Evolutionary conservation across 2,329 filamentous ascomycete genomes (phyloP), one percentile per base, ranked within the genome.

Genomic region (Arachnomyces sp.): DNA sequence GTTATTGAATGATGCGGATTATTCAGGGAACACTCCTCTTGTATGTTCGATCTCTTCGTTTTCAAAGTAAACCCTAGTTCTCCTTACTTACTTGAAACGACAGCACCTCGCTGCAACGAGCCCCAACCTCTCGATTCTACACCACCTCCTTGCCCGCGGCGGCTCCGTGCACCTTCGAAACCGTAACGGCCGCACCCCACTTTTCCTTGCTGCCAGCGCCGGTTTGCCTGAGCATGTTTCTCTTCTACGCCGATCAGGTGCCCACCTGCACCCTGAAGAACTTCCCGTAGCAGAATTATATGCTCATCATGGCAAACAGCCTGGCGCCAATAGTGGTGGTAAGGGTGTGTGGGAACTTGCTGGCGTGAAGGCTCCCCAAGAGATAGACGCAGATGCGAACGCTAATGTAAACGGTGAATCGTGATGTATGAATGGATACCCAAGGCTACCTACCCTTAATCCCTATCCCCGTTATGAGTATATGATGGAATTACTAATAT

Each of bases 1-100:
- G 63, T 70, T 92, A 14, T 71, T 92, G 33, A 85, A 85, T 54
- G 80, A 81, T 47, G 75, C 77, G 21, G 86, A 92, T 63, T 90
- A 90, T 57, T 84, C 83, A 14, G 85, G 86, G 34, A 92, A 90
- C 63, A 90, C 86, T 17, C 68, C 68, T 14, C 53, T 71, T 37
- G 65, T 68, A 54, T 48, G 59, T 46, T 3, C 13, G 31, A 2
- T 31, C 29, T 38, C 13, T 31, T 15, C n/a, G n/a, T 7, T 35
- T 18, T 31, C 17, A 12, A 31, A n/a, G 29, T 14, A 3, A 37
- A 31, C 16, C 9, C 14, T 16, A 13, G 4, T 29, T 3, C 16
- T 37, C 14, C 29, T 18, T 29, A 18, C 31, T 51, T 44, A 47
- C 34, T 8, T 21, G 28, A 4, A 41, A 14, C 28, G 17, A 28